A percentile compares a stretch with the other conserved stretches of the same genome.
These are phyloP conservation scores for Pythium monospermum DNA, from an alignment of 352 stramenopile genomes.

Conservation along the genomic window DNA sequence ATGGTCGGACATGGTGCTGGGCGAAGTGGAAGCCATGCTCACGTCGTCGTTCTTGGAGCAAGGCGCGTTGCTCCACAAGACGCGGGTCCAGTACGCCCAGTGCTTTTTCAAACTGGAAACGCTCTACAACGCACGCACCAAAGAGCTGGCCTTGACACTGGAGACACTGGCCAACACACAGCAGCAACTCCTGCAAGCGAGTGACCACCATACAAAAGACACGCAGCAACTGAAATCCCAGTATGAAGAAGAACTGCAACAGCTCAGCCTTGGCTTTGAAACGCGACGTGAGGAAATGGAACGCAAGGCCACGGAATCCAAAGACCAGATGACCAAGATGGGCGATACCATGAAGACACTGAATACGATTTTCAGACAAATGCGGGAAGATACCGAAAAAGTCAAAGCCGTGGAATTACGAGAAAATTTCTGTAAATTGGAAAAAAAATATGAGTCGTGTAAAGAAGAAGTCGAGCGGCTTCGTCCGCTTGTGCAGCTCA, in stretches of 20 bases:
- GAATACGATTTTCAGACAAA: slow-evolving; percentile 91
- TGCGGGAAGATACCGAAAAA: slow-evolving; percentile 89
- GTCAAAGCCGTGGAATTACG: slow-evolving; percentile 85
- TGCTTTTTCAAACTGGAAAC: slow-evolving; percentile 71
- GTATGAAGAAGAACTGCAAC: slow-evolving; percentile 55
- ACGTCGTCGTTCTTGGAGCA: slow-evolving; percentile 87
- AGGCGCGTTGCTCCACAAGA: slow-evolving; percentile 69
- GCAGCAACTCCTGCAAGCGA: slow-evolving; percentile 28
- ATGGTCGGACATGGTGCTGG: slow-evolving; percentile 84
- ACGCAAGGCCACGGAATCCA: slow-evolving; percentile 50
- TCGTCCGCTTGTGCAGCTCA: slow-evolving; percentile 45
- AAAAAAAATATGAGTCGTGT: slow-evolving; percentile 56
- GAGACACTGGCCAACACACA: slow-evolving; percentile 33
- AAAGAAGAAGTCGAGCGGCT: slow-evolving; percentile 61
- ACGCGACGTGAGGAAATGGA: slow-evolving; percentile 61
- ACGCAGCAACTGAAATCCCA: slow-evolving; percentile 33
- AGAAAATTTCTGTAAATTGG: slow-evolving; percentile 69
- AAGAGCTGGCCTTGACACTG: slow-evolving; percentile 29
- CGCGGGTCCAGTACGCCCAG: slow-evolving; percentile 73
- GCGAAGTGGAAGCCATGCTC: slow-evolving; percentile 86
- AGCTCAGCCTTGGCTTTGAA: slow-evolving; percentile 42
- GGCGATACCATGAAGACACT: slow-evolving; percentile 90
- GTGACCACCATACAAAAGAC: slow-evolving; percentile 34
- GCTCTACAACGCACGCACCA: slow-evolving; percentile 35
- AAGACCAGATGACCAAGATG: slow-evolving; percentile 88